These are phyloP conservation scores for Saprolegnia parasitica DNA, from an alignment of 352 stramenopile species.

Conservation along the genomic window DNA sequence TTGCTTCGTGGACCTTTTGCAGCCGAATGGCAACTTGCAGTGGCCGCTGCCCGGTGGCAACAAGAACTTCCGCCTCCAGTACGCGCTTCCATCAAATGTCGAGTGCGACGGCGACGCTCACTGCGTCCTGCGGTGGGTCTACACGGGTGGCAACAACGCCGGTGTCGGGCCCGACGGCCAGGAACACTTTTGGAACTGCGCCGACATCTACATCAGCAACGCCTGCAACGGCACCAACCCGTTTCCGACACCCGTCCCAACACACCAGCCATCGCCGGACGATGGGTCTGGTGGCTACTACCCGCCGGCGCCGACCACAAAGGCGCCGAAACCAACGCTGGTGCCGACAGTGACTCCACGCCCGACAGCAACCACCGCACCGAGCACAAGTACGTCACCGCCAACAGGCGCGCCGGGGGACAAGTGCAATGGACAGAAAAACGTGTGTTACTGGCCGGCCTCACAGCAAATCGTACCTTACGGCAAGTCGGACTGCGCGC, in stretches of 20 bases:
- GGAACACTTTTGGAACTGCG: constrained; percentile 8
- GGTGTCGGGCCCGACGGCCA: neutral
- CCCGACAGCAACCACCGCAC: neutral
- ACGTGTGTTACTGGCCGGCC: neutral
- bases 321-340: neutral
- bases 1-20: constrained; percentile 32
- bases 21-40: constrained; percentile 30
- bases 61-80: constrained; percentile 21
- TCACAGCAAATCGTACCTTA: neutral
- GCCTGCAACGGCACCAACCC: neutral
- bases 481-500: neutral
- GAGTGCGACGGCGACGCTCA: constrained; percentile 26
- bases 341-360: neutral
- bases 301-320: neutral
- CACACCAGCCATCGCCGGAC: neutral
- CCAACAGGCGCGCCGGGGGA: neutral
- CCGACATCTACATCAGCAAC: constrained; percentile 16
- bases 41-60: constrained; percentile 23
- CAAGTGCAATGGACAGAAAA: neutral
- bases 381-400: neutral
- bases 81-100: constrained; percentile 20
- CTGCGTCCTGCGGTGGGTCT: constrained; percentile 30
- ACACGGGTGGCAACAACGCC: constrained; percentile 4
- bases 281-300: neutral
- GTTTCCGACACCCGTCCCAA: neutral